These are phyloP conservation scores for Pichia deserticola DNA, from an alignment of 805 yeast species.

Conservation along the genomic window DNA sequence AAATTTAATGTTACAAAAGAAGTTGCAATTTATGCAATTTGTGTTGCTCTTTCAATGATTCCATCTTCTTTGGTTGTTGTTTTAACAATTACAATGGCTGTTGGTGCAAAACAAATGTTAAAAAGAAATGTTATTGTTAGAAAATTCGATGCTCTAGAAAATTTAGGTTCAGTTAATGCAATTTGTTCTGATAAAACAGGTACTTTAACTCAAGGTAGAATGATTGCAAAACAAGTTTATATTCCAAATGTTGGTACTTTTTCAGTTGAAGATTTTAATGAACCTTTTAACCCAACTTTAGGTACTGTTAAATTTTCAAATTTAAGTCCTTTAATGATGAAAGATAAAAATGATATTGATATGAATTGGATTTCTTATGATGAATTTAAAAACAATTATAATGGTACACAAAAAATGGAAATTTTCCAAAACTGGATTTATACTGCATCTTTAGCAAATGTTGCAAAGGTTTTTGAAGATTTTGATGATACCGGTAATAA, in stretches of 20 bases:
- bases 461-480: slow-evolving; percentile 55
- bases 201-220: slow-evolving; percentile 71
- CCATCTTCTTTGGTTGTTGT: slow-evolving; percentile 78
- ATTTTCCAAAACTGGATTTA: slow-evolving; percentile 45
- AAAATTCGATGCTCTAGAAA: slow-evolving; percentile 70
- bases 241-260: slow-evolving; percentile 55
- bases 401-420: slow-evolving; percentile 12
- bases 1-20: slow-evolving; percentile 64
- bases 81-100: slow-evolving; percentile 79
- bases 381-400: slow-evolving; percentile 12
- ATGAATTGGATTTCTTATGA: slow-evolving; percentile 25
- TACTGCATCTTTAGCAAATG: slow-evolving; percentile 72
- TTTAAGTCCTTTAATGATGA: slow-evolving; percentile 31
- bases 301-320: slow-evolving; percentile 39
- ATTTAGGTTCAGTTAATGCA: slow-evolving; percentile 70
- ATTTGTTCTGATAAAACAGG: slow-evolving; percentile 83
- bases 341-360: slow-evolving; percentile 29
- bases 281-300: slow-evolving; percentile 55
- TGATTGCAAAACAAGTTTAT: slow-evolving; percentile 69
- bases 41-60: slow-evolving; percentile 76
- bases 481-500: slow-evolving; percentile 30
- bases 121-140: slow-evolving; percentile 63
- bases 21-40: slow-evolving; percentile 83
- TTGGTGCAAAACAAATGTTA: slow-evolving; percentile 71
- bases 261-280: slow-evolving; percentile 45